Evolutionary conservation across 345 rosid species (phyloP), one percentile per base, ranked within the genome.

Genomic region (Alliaria petiolata): DNA sequence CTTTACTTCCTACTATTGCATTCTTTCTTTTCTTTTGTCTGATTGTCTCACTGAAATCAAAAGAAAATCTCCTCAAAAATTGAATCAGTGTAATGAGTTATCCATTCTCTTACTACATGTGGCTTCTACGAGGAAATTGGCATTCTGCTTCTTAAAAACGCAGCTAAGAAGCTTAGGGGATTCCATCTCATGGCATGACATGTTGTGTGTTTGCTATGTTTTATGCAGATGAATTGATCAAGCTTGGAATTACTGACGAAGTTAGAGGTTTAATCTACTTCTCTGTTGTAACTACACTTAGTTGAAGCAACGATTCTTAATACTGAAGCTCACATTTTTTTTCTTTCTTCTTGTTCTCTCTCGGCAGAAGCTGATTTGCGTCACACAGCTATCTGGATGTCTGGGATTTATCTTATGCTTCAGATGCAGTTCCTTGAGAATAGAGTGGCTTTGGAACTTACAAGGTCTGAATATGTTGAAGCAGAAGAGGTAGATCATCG

Each of bases 391-490:
- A 91, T 95, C 59, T 88, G 98, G 98, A 95, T 89, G 93, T 97
- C 93, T 79, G 89, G 97, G 63, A 86, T 95, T 44, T 91, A 89
- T 78, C 82, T 95, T 57, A 85, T 92, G 92, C 85, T 95, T 45
- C 75, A 91, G 66, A 88, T 95, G 98, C 99, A 95, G 65, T 95
- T 91, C 77, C 90, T 91, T 69, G 99, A 95, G 83, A 91, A 92
- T 83, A 91, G 83, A 82, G 97, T 91, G 66, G 95, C 98, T 31
- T 79, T 91, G 82, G 99, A 95, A 83, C 98, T 95, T 72, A 95
- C 97, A 10, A 85, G 97, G 55, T 91, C 97, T 52, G 99, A 88
- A 71, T 95, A 89, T 83, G 86, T 87, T 26, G 93, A 85, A 77
- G 98, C 98, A 45, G 92, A 87, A 72, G 89, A 91, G 96, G 98